Evolutionary conservation across 208 protist species (phyloP).

Genomic region (Trypanosoma melophagium): DNA sequence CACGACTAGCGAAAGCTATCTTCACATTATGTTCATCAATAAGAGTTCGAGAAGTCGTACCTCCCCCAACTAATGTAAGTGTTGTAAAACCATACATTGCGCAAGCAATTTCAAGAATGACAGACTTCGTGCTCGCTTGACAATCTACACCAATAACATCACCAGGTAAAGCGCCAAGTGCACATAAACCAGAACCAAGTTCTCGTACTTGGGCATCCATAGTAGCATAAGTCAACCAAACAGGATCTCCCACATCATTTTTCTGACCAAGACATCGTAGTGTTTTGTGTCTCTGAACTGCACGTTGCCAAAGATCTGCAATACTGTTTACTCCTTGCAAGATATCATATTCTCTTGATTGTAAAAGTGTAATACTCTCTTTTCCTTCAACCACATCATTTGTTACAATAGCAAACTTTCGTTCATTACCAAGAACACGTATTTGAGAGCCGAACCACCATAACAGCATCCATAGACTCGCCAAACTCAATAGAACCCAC

Average conservation of each 20-base stretch:
- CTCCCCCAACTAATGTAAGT: slow-evolving; percentile 64
- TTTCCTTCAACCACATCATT: slow-evolving; percentile 47
- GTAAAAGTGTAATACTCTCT: slow-evolving; percentile 30
- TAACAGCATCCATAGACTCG: slow-evolving; percentile 31
- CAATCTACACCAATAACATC: slow-evolving; percentile 80
- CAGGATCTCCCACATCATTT: slow-evolving; percentile 44
- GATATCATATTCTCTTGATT: slow-evolving; percentile 33
- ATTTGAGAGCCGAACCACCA: slow-evolving; percentile 44
- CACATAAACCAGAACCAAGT: slow-evolving; percentile 64
- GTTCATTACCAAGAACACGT: slow-evolving; percentile 37
- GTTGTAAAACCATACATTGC: slow-evolving; percentile 68
- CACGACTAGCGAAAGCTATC: slow-evolving; percentile 65
- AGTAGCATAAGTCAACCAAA: slow-evolving; percentile 74
- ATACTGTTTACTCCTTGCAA: slow-evolving; percentile 45
- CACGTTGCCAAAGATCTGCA: slow-evolving; percentile 64
- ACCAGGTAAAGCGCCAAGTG: slow-evolving; percentile 57
- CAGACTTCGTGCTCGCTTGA: slow-evolving; percentile 51
- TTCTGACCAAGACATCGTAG: slow-evolving; percentile 63
- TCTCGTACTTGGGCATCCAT: slow-evolving; percentile 66
- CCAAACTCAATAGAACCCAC: slow-evolving; percentile 35
- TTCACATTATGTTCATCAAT: slow-evolving; percentile 76
- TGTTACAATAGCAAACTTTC: slow-evolving; percentile 41
- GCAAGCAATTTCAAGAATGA: slow-evolving; percentile 76
- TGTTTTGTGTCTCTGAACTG: slow-evolving; percentile 50
- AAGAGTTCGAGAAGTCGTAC: slow-evolving; percentile 50